Evolutionary conservation across 129 eudicot genomes (phyloP).

Genomic region (Chrysanthemum lavandulifolium): DNA sequence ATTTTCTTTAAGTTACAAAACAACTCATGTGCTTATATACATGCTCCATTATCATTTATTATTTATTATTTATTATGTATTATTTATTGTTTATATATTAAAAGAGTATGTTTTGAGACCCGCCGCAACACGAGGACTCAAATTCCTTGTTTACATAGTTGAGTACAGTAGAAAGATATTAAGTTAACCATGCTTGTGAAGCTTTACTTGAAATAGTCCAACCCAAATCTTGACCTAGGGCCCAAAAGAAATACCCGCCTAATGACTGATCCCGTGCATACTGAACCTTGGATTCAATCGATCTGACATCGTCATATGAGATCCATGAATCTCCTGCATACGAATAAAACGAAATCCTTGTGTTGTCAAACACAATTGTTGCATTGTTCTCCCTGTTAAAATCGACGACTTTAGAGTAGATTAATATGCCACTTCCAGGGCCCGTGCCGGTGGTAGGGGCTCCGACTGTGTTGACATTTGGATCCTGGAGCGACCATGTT

Average conservation of each 20-base stretch:
- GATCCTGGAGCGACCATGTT: slow-evolving; percentile 42
- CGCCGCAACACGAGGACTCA: too few species aligned
- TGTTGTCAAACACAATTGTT: slow-evolving; percentile 22
- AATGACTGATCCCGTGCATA: slow-evolving; percentile 17
- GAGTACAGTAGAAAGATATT: background rate
- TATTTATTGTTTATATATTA: too few species aligned
- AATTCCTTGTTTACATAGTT: background rate
- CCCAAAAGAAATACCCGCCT: slow-evolving; percentile 41
- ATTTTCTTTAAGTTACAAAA: too few species aligned
- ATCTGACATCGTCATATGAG: background rate
- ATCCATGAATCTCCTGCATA: slow-evolving; percentile 42
- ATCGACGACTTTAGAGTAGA: slow-evolving; percentile 30
- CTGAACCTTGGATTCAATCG: slow-evolving; percentile 23
- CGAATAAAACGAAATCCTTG: slow-evolving; percentile 30
- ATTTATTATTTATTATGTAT: too few species aligned
- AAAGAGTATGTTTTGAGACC: too few species aligned
- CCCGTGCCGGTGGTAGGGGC: slow-evolving; percentile 34
- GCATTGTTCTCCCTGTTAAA: slow-evolving; percentile 32
- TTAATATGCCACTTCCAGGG: slow-evolving; percentile 31
- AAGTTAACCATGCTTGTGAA: slow-evolving; percentile 26
- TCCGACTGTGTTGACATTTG: slow-evolving; percentile 30
- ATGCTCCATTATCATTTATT: too few species aligned
- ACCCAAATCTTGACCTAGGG: slow-evolving; percentile 18
- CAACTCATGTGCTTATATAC: too few species aligned
- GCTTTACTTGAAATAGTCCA: slow-evolving; percentile 27